phyloP scores from a whole-genome alignment of 768 basidiomycete species.

The Candolleomyces aberdarensis region DNA sequence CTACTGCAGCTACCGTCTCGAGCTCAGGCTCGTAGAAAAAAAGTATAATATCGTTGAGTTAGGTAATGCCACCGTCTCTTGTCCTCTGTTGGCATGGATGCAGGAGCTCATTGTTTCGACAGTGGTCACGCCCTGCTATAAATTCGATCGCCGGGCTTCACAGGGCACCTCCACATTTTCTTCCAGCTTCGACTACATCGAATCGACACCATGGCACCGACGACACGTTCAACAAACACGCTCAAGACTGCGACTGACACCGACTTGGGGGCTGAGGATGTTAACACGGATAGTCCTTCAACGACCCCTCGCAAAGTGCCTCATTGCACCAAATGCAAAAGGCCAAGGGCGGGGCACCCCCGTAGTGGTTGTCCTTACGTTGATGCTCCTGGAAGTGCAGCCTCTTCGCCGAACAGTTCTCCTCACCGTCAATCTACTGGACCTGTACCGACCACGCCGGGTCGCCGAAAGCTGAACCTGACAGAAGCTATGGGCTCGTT shows the following conservation, averaged over 20 bases:
- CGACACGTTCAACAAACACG: constrained; percentile 1
- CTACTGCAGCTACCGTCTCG: not conserved
- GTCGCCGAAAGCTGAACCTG: constrained; percentile 17
- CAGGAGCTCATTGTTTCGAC: constrained; percentile 6
- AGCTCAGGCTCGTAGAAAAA: not conserved
- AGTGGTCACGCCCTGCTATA: not conserved
- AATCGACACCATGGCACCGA: not conserved
- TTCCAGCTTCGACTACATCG: not conserved
- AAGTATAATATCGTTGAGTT: not conserved
- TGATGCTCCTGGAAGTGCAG: constrained; percentile 8
- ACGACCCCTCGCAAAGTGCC: constrained; percentile 49
- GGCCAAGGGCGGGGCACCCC: constrained; percentile 56
- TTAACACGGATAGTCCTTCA: constrained; percentile 12
- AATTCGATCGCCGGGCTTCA: not conserved
- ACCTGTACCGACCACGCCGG: constrained; percentile 2
- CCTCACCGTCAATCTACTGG: constrained; percentile 7
- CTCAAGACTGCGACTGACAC: not conserved
- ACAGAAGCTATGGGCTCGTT: constrained; percentile 46
- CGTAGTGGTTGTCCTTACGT: constrained; percentile 56
- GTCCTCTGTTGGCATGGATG: constrained; percentile 6
- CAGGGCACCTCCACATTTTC: not conserved
- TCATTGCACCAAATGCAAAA: constrained; percentile 53
- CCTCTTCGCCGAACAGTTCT: constrained; percentile 18
- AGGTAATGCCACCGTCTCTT: not conserved
- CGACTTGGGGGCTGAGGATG: not conserved